These are phyloP conservation scores for Pseudozyma sp. DNA, from an alignment of 1,284 basidiomycete genomes.

Conservation along the genomic window DNA sequence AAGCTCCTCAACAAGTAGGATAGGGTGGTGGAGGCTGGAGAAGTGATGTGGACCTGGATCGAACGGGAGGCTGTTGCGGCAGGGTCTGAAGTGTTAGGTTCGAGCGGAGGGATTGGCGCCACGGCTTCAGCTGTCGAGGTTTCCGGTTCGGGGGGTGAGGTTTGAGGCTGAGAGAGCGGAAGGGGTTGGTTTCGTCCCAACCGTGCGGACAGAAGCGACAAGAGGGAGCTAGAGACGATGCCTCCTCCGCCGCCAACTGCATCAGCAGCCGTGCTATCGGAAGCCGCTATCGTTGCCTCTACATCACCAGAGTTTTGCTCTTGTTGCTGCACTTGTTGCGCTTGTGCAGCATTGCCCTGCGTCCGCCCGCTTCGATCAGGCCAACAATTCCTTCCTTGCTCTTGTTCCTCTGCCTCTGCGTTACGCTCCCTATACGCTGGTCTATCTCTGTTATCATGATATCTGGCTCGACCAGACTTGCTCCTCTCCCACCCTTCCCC, in stretches of 20 bases:
- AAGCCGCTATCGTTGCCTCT: not conserved
- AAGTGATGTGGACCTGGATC: constrained; percentile 1
- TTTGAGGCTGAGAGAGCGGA: not conserved
- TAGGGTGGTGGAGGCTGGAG: constrained; percentile 10
- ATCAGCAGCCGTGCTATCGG: not conserved
- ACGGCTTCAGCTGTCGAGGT: not conserved
- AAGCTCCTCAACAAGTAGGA: constrained; percentile 10
- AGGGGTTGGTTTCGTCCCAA: constrained; percentile 7
- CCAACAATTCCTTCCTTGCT: not conserved
- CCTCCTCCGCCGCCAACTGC: not conserved
- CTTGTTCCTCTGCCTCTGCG: no score
- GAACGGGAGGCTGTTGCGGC: constrained; percentile 5
- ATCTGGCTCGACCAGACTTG: no score
- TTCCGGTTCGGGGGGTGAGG: not conserved
- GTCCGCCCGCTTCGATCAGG: not conserved
- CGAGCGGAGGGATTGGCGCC: not conserved
- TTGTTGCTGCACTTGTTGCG: not conserved
- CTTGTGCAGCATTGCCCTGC: no score
- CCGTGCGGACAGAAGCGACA: constrained; percentile 15
- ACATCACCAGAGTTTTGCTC: not conserved
- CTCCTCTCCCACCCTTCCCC: no score
- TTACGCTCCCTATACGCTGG: no score
- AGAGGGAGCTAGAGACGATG: constrained; percentile 24
- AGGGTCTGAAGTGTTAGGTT: not conserved
- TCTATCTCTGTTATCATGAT: no score